Percentiles rank a stretch among this genome's conserved stretches.
These are phyloP conservation scores for Phytophthora multivora DNA, from an alignment of 352 stramenopile species.

Conservation along the genomic window DNA sequence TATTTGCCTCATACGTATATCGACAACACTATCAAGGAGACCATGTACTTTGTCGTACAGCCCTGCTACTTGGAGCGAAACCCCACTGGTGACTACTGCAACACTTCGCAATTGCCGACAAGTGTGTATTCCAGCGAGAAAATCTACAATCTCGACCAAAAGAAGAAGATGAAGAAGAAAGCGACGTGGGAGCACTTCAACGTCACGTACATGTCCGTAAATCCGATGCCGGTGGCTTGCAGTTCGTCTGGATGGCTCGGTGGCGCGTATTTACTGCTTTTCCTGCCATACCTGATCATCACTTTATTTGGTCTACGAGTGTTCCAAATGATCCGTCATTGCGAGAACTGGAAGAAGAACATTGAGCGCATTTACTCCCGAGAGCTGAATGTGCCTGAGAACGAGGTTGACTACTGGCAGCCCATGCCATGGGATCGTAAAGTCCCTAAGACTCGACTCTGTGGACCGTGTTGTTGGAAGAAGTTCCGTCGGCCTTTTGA, in stretches of 20 bases:
- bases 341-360: conserved; percentile 64
- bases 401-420: conserved; percentile 79
- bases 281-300: conserved; percentile 64
- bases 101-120: conserved; percentile 38
- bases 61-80: conserved; percentile 50
- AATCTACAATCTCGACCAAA: conserved; percentile 50
- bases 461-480: conserved; percentile 69
- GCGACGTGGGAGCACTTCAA: conserved; percentile 20
- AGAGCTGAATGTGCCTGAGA: conserved; percentile 56
- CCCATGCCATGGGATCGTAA: conserved; percentile 75
- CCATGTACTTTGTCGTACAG: conserved; percentile 68
- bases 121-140: conserved; percentile 41
- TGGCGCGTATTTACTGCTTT: conserved; percentile 56
- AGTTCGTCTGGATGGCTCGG: conserved; percentile 48
- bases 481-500: conserved; percentile 68
- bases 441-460: conserved; percentile 63
- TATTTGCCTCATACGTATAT: conserved; percentile 50
- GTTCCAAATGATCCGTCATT: conserved; percentile 65
- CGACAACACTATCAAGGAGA: conserved; percentile 49
- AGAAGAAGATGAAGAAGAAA: conserved; percentile 22
- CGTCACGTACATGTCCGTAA: conserved; percentile 54
- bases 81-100: conserved; percentile 41
- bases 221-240: conserved; percentile 68
- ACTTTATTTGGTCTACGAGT: conserved; percentile 59
- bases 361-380: conserved; percentile 62